These are phyloP conservation scores for Pythium myriotylum DNA, from an alignment of 352 stramenopile genomes.

Conservation along the genomic window DNA sequence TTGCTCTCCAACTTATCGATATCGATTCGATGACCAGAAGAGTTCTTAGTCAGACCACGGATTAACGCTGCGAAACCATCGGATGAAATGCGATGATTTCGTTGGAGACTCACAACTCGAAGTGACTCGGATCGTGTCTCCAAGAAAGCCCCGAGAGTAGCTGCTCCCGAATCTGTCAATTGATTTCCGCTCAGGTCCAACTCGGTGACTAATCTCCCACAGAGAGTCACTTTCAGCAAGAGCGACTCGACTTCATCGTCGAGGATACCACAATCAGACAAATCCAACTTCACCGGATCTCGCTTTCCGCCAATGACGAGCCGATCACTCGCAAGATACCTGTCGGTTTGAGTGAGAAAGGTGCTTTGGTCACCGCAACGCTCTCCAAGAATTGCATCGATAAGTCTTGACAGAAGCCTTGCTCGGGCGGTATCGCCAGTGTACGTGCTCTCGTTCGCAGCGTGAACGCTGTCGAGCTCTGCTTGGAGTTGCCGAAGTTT, in stretches of 20 bases:
- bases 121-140: conserved; percentile 33
- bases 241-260: conserved; percentile 47
- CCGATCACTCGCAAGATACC: conserved; percentile 29
- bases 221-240: conserved; percentile 47
- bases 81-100: conserved; percentile 37
- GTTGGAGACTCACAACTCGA: conserved; percentile 34
- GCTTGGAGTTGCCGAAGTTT: conserved; percentile 20
- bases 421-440: background rate
- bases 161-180: conserved; percentile 42
- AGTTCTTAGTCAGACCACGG: conserved; percentile 35
- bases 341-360: conserved; percentile 50
- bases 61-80: conserved; percentile 36
- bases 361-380: conserved; percentile 38
- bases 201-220: conserved; percentile 32
- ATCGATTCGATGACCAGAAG: conserved; percentile 34
- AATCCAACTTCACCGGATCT: conserved; percentile 16
- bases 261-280: conserved; percentile 35
- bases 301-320: no score
- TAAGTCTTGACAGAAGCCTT: conserved; percentile 46
- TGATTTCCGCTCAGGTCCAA: conserved; percentile 43
- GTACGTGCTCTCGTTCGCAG: background rate
- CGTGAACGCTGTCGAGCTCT: conserved; percentile 5
- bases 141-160: conserved; percentile 45
- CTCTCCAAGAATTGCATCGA: conserved; percentile 42
- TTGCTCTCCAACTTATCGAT: conserved; percentile 18